Conservation (phyloP, 495 filamentous ascomycete species). For the Elasticomyces elasticus region DNA sequence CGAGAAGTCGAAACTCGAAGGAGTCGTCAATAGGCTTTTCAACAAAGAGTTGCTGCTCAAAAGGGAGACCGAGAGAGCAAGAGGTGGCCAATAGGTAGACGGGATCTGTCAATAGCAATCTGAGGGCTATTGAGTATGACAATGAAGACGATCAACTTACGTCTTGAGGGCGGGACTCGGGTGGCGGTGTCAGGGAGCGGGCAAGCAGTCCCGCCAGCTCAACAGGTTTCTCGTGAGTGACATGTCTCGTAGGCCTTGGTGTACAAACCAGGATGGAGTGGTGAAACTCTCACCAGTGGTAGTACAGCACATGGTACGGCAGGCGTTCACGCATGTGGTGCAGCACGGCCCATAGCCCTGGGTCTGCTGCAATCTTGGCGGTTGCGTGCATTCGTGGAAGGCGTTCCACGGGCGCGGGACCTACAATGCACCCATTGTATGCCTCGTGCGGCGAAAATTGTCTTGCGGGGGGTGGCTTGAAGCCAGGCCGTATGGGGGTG, state of each 20-base stretch:
- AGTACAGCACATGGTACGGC: neutral
- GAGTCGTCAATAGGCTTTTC: slow-evolving; percentile 1
- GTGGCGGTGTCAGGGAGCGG: neutral
- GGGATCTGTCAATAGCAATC: neutral
- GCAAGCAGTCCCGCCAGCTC: neutral
- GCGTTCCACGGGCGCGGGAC: neutral
- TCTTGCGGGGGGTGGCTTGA: neutral
- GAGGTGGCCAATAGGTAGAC: neutral
- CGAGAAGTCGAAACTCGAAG: neutral
- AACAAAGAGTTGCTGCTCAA: neutral
- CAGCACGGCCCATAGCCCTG: neutral
- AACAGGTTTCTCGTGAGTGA: neutral
- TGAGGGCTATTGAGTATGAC: neutral
- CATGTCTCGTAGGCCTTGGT: neutral
- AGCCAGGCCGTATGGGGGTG: slow-evolving; percentile 1
- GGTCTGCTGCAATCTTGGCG: neutral
- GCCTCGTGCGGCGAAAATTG: neutral
- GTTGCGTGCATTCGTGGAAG: neutral
- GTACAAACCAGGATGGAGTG: neutral
- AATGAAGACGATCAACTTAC: neutral
- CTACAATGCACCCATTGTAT: slow-evolving; percentile 2
- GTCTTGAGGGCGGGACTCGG: neutral
- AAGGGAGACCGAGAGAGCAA: neutral
- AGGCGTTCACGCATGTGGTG: neutral
- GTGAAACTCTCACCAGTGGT: neutral